These are phyloP conservation scores for Candida parachauliodes DNA, from an alignment of 805 yeast genomes.

Conservation along the genomic window DNA sequence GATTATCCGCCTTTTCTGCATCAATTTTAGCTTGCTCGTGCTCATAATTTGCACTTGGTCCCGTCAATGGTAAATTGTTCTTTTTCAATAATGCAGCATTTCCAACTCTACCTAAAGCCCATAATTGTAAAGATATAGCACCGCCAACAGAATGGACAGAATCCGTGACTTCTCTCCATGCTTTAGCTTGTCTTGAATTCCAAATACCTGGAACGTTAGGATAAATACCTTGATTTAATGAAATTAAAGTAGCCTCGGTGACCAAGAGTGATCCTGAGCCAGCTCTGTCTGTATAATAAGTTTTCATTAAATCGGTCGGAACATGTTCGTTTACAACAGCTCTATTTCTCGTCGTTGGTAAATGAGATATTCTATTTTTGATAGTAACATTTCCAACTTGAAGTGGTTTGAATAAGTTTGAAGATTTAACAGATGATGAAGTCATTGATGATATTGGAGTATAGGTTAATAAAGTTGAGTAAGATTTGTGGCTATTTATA, in stretches of 20 bases:
- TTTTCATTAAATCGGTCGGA: conserved; percentile 27
- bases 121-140: conserved; percentile 45
- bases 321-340: conserved; percentile 17
- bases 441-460: conserved; percentile 7
- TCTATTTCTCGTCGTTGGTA: conserved; percentile 27
- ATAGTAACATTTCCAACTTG: conserved; percentile 27
- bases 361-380: conserved; percentile 19
- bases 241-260: conserved; percentile 32
- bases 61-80: conserved; percentile 17
- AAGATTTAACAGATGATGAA: conserved; percentile 5
- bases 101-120: conserved; percentile 49
- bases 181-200: conserved; percentile 42
- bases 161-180: conserved; percentile 47
- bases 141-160: conserved; percentile 45
- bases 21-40: conserved; percentile 14
- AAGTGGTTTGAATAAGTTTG: conserved; percentile 29
- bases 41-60: conserved; percentile 15
- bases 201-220: conserved; percentile 49
- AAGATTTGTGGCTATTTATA: conserved; percentile 5
- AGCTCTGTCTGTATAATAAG: conserved; percentile 30
- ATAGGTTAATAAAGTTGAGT: not conserved
- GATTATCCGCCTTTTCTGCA: conserved; percentile 18
- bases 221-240: conserved; percentile 38
- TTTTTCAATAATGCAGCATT: conserved; percentile 22
- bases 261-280: conserved; percentile 23